These are phyloP conservation scores for Thalassiosira mediterranea DNA, from an alignment of 352 stramenopile genomes.

Conservation along the genomic window DNA sequence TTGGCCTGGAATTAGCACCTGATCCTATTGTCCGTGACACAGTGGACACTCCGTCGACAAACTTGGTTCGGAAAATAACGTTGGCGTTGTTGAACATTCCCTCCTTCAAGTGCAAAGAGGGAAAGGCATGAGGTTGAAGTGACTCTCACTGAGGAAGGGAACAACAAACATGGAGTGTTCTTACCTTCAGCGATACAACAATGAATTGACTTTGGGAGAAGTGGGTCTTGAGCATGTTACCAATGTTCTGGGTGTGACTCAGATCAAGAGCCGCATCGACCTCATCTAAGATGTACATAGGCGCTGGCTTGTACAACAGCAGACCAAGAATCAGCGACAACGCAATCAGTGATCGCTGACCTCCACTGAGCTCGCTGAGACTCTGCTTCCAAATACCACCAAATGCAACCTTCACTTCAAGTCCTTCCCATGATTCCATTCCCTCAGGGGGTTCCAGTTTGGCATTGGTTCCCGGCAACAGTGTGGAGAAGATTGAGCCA, in stretches of 20 bases:
- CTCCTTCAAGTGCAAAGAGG: too few species aligned
- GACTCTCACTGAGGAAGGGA: too few species aligned
- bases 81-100: constrained; percentile 99
- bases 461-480: constrained; percentile 95
- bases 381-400: constrained; percentile 98
- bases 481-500: constrained; percentile 98
- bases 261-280: constrained; percentile 99
- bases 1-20: constrained; percentile 56
- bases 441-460: constrained; percentile 97
- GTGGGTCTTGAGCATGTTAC: constrained; percentile 99
- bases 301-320: constrained; percentile 98
- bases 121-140: too few species aligned
- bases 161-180: too few species aligned
- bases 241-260: constrained; percentile 99
- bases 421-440: constrained; percentile 87
- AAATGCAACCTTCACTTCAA: constrained; percentile 99
- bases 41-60: constrained; percentile 99
- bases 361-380: constrained; percentile 97
- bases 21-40: constrained; percentile 91
- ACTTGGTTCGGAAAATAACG: constrained; percentile 99
- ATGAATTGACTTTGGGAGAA: constrained; percentile 99
- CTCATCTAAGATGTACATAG: constrained; percentile 99
- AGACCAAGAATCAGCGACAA: constrained; percentile 98
- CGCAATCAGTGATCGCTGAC: constrained; percentile 98
- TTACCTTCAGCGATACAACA: constrained; percentile 97